Percentiles rank a stretch among this genome's conserved stretches.
Conservation (phyloP, 805 yeast genomes). For the Kuraishia ogatae region DNA sequence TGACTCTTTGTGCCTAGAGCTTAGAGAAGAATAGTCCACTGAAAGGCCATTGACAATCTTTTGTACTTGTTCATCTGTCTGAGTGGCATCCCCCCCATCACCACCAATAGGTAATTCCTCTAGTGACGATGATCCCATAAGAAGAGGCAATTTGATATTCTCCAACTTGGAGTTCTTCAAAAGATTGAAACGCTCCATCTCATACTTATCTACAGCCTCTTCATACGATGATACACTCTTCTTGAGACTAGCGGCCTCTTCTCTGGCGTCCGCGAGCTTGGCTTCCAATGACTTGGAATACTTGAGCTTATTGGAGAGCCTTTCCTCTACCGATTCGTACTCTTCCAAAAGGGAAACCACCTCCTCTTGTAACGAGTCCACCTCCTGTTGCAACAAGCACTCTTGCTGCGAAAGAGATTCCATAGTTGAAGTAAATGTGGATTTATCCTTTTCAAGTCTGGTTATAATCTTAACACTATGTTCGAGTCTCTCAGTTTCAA, state of each 20-base stretch:
- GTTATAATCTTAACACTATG: conserved; percentile 41
- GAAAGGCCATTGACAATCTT: conserved; percentile 37
- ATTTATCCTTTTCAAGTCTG: conserved; percentile 31
- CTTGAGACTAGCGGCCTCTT: conserved; percentile 20
- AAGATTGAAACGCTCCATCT: conserved; percentile 46
- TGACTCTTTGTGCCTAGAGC: conserved; percentile 30
- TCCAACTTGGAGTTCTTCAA: conserved; percentile 72
- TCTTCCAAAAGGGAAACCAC: conserved; percentile 28
- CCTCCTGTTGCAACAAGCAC: conserved; percentile 19
- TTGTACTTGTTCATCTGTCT: conserved; percentile 15
- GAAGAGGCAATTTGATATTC: conserved; percentile 53
- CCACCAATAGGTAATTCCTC: conserved; percentile 56
- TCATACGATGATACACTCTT: conserved; percentile 32
- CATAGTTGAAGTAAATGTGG: conserved; percentile 25
- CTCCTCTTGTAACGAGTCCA: conserved; percentile 31
- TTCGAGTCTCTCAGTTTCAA: conserved; percentile 52
- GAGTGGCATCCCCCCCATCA: conserved; percentile 24
- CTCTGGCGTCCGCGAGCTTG: conserved; percentile 17
- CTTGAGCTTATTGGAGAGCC: conserved; percentile 1
- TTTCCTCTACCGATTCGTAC: conserved; percentile 21
- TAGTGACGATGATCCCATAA: conserved; percentile 39
- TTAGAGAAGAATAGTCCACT: conserved; percentile 43
- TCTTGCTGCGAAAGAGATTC: conserved; percentile 24
- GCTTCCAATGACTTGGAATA: conserved; percentile 3
- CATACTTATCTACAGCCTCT: conserved; percentile 44